Base-by-base conservation (phyloP, 345 rosid genomes). In the Mangifera indica region DNA sequence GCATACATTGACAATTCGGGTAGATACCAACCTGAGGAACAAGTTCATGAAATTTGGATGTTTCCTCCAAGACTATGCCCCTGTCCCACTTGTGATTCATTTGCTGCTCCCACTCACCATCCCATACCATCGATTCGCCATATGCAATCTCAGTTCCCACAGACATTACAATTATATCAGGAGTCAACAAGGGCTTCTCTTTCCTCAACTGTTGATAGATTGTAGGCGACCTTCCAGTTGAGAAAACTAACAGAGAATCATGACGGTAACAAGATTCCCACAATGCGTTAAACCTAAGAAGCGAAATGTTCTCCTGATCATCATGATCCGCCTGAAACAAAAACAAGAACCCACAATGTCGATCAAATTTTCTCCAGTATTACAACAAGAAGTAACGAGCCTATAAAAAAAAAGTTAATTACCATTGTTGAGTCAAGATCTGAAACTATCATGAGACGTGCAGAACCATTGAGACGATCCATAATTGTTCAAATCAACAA, bases 361-460 rank as follows among this genome's bases (percentile, higher is more conserved):
- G 29, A 66, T 49, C 44, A 66, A 49, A 63, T 8, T 29, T 22
- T 8, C 4, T 20, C 17, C 24, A 60, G 59, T 4, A 12, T 42
- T 20, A 34, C 9, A 63, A 21, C 24, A 66, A 65, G 34, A 3
- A 10, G 17, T 52, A 21, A 51, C 2, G 51, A 25, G 34, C 29
- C 13, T 54, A 1, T 55, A 14, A 52, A 21, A 9, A 26, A 40
- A 60, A 49, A 10, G 42, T 67, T 2, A 8, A 67, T 65, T 69
- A 91, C 97, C 95, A 92, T 81, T 2, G 98, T 94, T 55, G 79
- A 77, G 80, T 94, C 98, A 62, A 94, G 97, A 81, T 91, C 97
- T 5, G 97, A 80, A 46, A 94, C 97, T 18, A 94, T 72, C 88
- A 94, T 85, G 49, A 94, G 91, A 25, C 81, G 85, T 29, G 93